A percentile compares a stretch with the other conserved stretches of the same genome.
Conservation (phyloP, 176 grass and related monocot genomes). For the Urochloa ruziziensis region DNA sequence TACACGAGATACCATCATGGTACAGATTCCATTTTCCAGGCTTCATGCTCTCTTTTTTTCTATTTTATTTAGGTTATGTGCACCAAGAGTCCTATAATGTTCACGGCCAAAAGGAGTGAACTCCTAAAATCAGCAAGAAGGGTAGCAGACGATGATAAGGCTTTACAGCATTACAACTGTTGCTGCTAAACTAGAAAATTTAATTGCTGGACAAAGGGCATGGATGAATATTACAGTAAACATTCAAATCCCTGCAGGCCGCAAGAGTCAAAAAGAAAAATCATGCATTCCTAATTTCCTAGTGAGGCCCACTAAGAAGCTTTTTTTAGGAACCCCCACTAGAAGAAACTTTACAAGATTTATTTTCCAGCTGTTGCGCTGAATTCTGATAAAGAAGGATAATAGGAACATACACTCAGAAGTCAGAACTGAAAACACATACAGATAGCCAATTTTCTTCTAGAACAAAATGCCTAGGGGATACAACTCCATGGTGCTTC, state of each 20-base stretch:
- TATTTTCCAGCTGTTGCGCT: not conserved
- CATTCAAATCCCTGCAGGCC: not conserved
- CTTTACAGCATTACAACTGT: not conserved
- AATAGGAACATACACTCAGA: not conserved
- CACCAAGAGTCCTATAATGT: not conserved
- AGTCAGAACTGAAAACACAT: not conserved
- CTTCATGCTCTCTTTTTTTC: not conserved
- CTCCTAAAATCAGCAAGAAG: not conserved
- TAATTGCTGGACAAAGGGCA: not conserved
- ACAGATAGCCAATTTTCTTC: not conserved
- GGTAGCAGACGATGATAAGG: not conserved
- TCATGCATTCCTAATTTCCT: not conserved
- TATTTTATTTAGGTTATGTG: not conserved
- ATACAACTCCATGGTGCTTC: not conserved
- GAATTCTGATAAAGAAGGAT: not conserved
- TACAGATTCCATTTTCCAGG: not conserved
- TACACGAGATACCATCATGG: not conserved
- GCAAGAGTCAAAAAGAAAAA: not conserved
- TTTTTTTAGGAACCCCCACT: too few species aligned
- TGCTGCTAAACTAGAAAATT: not conserved
- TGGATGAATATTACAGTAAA: not conserved
- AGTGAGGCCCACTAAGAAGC: not conserved
- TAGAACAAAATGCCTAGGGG: not conserved
- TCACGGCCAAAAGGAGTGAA: not conserved
- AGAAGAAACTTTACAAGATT: not conserved